These are phyloP conservation scores for Zygosaccharomyces pseudobailii DNA, from an alignment of 1,139 yeast species.

Conservation along the genomic window DNA sequence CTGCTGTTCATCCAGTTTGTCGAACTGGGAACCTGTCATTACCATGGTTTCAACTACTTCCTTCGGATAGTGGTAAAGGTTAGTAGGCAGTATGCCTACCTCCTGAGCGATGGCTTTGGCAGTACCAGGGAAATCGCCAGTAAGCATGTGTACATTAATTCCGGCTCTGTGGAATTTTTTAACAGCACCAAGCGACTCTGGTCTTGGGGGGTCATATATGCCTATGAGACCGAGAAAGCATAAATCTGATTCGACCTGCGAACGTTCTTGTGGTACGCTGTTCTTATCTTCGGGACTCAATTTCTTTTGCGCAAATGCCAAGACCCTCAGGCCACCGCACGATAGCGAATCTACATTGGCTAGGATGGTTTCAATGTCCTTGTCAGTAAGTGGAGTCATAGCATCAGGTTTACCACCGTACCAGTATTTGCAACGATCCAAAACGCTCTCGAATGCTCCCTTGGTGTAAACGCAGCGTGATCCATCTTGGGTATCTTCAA, in stretches of 20 bases:
- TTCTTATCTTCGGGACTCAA: conserved; percentile 32
- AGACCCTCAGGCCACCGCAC: conserved; percentile 78
- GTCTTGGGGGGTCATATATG: conserved; percentile 96
- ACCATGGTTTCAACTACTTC: conserved; percentile 59
- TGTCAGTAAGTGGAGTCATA: conserved; percentile 48
- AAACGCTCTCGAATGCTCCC: conserved; percentile 82
- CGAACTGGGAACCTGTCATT: conserved; percentile 81
- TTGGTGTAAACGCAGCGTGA: conserved; percentile 61
- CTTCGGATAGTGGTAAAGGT: conserved; percentile 68
- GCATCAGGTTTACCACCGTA: conserved; percentile 49
- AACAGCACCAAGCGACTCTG: conserved; percentile 72
- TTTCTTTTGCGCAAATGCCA: conserved; percentile 62
- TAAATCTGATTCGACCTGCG: conserved; percentile 64
- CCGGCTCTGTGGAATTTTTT: conserved; percentile 81
- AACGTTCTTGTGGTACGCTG: conserved; percentile 36
- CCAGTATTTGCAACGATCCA: conserved; percentile 60
- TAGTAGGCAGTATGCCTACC: conserved; percentile 80
- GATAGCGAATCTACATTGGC: conserved; percentile 66
- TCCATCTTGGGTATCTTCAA: conserved; percentile 49
- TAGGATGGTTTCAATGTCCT: conserved; percentile 43
- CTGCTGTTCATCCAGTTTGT: conserved; percentile 60
- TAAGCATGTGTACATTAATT: conserved; percentile 93
- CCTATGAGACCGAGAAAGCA: conserved; percentile 83
- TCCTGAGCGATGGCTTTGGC: conserved; percentile 87
- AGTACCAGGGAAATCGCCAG: conserved; percentile 96